Percentiles rank a stretch among this genome's conserved stretches.
Evolutionary conservation across 2,329 filamentous ascomycete species (phyloP).

Genomic region (Diaporthe sp.): DNA sequence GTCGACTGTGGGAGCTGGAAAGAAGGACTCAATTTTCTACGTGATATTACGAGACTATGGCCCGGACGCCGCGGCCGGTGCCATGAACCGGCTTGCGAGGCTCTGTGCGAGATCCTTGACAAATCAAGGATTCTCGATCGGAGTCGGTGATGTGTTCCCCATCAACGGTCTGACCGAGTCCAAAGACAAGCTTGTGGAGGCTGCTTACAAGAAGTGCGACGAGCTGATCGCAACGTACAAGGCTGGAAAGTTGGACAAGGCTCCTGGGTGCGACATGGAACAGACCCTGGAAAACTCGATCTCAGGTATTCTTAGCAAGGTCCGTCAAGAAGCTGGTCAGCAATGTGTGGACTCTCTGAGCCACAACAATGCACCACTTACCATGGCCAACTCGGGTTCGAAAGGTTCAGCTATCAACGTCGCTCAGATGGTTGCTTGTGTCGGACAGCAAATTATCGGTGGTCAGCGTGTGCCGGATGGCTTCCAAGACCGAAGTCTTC

Average conservation of each 20-base stretch:
- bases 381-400: conserved; percentile 98
- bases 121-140: conserved; percentile 95
- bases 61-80: conserved; percentile 86
- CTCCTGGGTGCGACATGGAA: conserved; percentile 90
- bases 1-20: conserved; percentile 94
- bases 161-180: conserved; percentile 76
- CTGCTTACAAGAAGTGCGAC: conserved; percentile 85
- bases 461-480: conserved; percentile 93
- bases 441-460: conserved; percentile 98
- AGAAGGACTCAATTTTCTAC: conserved; percentile 98
- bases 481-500: conserved; percentile 94
- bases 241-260: conserved; percentile 84
- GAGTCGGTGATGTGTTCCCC: conserved; percentile 94
- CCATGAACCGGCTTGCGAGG: conserved; percentile 95
- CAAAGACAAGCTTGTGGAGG: conserved; percentile 82
- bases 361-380: conserved; percentile 89
- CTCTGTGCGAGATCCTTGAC: conserved; percentile 90
- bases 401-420: conserved; percentile 99
- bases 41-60: conserved; percentile 96
- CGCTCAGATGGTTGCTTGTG: conserved; percentile 97
- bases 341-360: conserved; percentile 92
- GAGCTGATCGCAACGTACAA: conserved; percentile 87
- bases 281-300: conserved; percentile 92
- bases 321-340: conserved; percentile 90
- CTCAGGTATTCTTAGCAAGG: conserved; percentile 91